Percentiles rank a stretch among this genome's conserved stretches.
phyloP scores from a whole-genome alignment of 2,329 filamentous ascomycete species.

The Claviceps sorghi region DNA sequence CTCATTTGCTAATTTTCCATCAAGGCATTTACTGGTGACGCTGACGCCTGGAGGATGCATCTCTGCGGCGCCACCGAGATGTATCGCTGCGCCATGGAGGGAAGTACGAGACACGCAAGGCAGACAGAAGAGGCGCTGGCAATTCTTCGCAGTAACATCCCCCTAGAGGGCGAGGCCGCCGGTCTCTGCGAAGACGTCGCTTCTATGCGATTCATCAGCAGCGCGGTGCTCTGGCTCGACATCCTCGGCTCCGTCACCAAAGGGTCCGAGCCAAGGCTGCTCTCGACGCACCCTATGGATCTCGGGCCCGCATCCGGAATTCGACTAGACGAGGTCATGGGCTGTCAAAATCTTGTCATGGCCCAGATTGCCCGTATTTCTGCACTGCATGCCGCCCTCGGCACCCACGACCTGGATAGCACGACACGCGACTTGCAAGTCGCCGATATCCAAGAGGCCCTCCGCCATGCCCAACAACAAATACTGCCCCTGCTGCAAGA shows the following conservation, averaged over 20 bases:
- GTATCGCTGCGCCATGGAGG: neutral
- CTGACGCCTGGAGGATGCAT: neutral
- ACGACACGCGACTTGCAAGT: neutral
- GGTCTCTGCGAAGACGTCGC: conserved; percentile 9
- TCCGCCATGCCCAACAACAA: neutral
- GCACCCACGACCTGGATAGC: neutral
- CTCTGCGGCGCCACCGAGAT: neutral
- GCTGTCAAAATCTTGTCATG: conserved; percentile 11
- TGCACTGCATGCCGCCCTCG: neutral
- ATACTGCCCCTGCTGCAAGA: neutral
- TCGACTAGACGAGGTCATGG: conserved; percentile 11
- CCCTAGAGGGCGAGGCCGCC: conserved; percentile 9
- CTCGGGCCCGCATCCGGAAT: conserved; percentile 4
- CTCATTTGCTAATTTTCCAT: neutral
- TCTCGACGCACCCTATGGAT: conserved; percentile 7
- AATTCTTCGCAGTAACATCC: conserved; percentile 5
- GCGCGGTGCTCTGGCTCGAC: conserved; percentile 12
- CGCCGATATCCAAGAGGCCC: neutral
- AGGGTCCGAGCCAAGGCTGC: conserved; percentile 1
- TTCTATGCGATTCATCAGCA: conserved; percentile 8
- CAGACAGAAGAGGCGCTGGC: neutral
- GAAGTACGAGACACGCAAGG: neutral
- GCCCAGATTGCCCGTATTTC: conserved; percentile 9
- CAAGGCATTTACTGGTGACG: neutral
- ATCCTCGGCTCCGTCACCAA: conserved; percentile 8